A percentile compares a stretch with the other conserved stretches of the same genome.
Evolutionary conservation across 2,329 filamentous ascomycete genomes (phyloP).

Genomic region (Cercospora sp.): DNA sequence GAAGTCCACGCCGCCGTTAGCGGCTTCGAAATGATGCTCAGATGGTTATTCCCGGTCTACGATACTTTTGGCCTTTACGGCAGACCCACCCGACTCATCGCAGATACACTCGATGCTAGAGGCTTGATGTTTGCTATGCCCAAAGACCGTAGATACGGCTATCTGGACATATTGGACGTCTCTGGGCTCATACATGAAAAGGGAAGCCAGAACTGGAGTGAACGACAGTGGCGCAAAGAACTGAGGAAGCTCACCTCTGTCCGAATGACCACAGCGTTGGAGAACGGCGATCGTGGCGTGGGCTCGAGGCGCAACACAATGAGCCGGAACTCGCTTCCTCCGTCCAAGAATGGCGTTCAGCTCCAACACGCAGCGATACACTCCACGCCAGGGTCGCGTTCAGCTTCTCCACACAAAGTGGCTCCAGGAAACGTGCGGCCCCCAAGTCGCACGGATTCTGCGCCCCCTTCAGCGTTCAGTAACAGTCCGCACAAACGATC

Average conservation of each 20-base stretch:
- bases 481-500: slow-evolving; percentile 49
- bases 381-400: slow-evolving; percentile 49
- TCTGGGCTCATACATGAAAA: slow-evolving; percentile 74
- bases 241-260: slow-evolving; percentile 84
- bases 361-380: slow-evolving; percentile 44
- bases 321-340: slow-evolving; percentile 40
- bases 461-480: slow-evolving; percentile 39
- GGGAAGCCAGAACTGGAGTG: slow-evolving; percentile 74
- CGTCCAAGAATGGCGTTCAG: slow-evolving; percentile 40
- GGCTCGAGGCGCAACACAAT: slow-evolving; percentile 46
- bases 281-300: slow-evolving; percentile 27
- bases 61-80: slow-evolving; percentile 92
- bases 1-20: slow-evolving; percentile 87
- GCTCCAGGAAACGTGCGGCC: slow-evolving; percentile 26
- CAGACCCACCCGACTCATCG: slow-evolving; percentile 79
- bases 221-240: slow-evolving; percentile 84
- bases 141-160: slow-evolving; percentile 81
- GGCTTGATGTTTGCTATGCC: slow-evolving; percentile 99
- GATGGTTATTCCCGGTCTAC: slow-evolving; percentile 89
- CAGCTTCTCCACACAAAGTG: slow-evolving; percentile 43
- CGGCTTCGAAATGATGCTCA: slow-evolving; percentile 92
- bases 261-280: slow-evolving; percentile 60
- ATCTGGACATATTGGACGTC: slow-evolving; percentile 86
- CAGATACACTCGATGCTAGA: slow-evolving; percentile 80
- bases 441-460: slow-evolving; percentile 47